Evolutionary conservation across 306 rosid species (phyloP).

Genomic region (Prinsepia uniflora): DNA sequence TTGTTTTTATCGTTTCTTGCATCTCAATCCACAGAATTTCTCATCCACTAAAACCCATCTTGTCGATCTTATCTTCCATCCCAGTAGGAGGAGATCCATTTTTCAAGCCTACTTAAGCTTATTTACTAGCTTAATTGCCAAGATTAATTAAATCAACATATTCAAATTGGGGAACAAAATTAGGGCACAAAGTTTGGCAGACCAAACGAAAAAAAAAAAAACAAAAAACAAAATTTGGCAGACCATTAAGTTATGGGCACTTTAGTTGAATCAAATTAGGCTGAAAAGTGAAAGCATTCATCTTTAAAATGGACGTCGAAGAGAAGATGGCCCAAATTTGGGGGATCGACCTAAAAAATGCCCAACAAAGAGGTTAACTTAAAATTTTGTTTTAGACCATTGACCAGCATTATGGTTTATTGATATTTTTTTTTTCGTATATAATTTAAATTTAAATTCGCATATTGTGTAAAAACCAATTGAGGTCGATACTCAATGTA

Average conservation of each 20-base stretch:
- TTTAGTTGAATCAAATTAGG: background rate
- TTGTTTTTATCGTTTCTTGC: slow-evolving; percentile 14
- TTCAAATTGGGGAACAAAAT: no score
- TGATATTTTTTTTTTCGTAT: no score
- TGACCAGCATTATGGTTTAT: no score
- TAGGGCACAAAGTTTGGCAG: slow-evolving; percentile 13
- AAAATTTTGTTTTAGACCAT: background rate
- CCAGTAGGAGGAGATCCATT: slow-evolving; percentile 30
- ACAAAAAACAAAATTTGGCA: no score
- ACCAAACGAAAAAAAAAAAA: no score
- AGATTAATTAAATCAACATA: no score
- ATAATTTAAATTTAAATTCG: no score
- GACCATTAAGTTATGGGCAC: background rate
- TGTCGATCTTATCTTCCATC: background rate
- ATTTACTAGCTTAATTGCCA: background rate
- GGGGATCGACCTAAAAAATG: background rate
- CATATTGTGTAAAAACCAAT: no score
- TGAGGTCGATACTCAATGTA: no score
- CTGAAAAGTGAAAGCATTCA: background rate
- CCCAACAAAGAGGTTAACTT: background rate
- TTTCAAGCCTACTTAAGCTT: slow-evolving; percentile 17
- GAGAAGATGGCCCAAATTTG: background rate
- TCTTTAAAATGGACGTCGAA: slow-evolving; percentile 4
- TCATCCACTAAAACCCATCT: slow-evolving; percentile 1
- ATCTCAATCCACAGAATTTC: slow-evolving; percentile 15